phyloP scores from a whole-genome alignment of 345 rosid genomes.

The Citrus sinensis region DVS_A1.0 CM039168.1:30319501-30320000 shows the following conservation, averaged over 20 bases:
- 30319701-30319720: constrained; percentile 78
- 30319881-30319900: constrained; percentile 69
- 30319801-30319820: constrained; percentile 39
- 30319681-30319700: constrained; percentile 81
- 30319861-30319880: constrained; percentile 54
- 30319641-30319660: constrained; percentile 82
- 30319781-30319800: constrained; percentile 32
- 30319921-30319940: not conserved
- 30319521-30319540: not conserved
- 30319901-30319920: constrained; percentile 63
- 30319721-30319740: constrained; percentile 80
- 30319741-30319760: constrained; percentile 38
- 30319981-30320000: not conserved
- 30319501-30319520: no score
- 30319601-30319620: constrained; percentile 78
- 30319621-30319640: constrained; percentile 84
- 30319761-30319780: constrained; percentile 27
- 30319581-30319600: constrained; percentile 79
- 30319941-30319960: not conserved
- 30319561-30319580: constrained; percentile 79
- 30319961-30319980: not conserved
- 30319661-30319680: constrained; percentile 72
- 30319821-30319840: constrained; percentile 33
- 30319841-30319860: constrained; percentile 35
- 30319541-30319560: not conserved